Conservation (phyloP, 495 filamentous ascomycete species). For the Xylaria castorea region DNA sequence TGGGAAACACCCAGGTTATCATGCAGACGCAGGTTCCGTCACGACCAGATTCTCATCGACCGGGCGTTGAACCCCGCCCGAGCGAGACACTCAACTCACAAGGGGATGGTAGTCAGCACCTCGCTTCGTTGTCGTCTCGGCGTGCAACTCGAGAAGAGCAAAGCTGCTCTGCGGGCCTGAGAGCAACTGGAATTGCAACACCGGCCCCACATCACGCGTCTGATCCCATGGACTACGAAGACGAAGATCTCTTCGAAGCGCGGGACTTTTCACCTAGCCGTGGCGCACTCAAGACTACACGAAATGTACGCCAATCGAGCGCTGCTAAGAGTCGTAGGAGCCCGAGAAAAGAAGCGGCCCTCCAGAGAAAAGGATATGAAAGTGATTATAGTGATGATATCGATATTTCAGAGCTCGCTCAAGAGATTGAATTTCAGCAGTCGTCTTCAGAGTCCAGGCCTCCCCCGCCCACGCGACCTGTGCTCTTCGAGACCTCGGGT, state of each 20-base stretch:
- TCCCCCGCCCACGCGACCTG: constrained; percentile 36
- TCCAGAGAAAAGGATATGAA: constrained; percentile 59
- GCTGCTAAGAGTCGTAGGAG: constrained; percentile 30
- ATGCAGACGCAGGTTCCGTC: constrained; percentile 52
- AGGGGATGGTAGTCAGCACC: background rate
- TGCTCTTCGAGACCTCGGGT: constrained; percentile 47
- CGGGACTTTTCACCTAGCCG: constrained; percentile 29
- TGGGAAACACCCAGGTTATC: constrained; percentile 53
- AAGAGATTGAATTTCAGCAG: constrained; percentile 60
- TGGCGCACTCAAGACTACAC: constrained; percentile 36
- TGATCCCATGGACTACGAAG: constrained; percentile 39
- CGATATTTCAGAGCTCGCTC: constrained; percentile 69
- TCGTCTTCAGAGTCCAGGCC: constrained; percentile 36
- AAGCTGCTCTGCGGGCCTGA: background rate
- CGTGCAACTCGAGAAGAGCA: constrained; percentile 10
- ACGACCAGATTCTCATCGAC: constrained; percentile 6
- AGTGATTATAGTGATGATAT: constrained; percentile 72
- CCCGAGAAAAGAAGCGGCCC: constrained; percentile 27
- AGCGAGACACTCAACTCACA: constrained; percentile 15
- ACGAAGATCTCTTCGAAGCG: constrained; percentile 48
- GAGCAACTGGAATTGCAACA: background rate
- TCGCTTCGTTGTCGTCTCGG: constrained; percentile 7
- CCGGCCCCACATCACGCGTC: background rate
- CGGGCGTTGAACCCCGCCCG: background rate
- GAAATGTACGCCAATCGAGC: constrained; percentile 38